Conservation (phyloP, 306 rosid genomes). For the Prunus davidiana region DNA sequence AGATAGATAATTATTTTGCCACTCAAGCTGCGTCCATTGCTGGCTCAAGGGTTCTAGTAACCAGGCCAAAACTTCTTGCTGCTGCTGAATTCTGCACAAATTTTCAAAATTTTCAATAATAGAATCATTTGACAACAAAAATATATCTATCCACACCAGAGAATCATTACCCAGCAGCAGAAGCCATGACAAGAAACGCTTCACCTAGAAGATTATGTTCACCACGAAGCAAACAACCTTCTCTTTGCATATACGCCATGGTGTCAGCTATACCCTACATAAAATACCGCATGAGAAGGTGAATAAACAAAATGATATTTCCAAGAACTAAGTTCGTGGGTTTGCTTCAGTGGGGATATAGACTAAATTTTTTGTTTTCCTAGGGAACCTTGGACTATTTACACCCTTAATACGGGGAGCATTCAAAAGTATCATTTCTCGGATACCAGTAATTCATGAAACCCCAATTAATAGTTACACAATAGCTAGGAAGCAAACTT, state of each 20-base stretch:
- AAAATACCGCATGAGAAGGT: slow-evolving; percentile 30
- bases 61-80: slow-evolving; percentile 97
- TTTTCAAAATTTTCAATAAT: slow-evolving; percentile 23
- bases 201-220: slow-evolving; percentile 97
- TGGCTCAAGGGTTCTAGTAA: slow-evolving; percentile 84
- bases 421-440: background rate
- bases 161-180: slow-evolving; percentile 82
- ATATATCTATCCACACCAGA: slow-evolving; percentile 13
- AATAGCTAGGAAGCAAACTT: background rate
- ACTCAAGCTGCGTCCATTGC: slow-evolving; percentile 78
- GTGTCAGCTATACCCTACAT: slow-evolving; percentile 89
- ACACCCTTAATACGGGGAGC: background rate
- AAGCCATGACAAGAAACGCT: slow-evolving; percentile 98
- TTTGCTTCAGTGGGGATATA: background rate
- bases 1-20: slow-evolving; percentile 92
- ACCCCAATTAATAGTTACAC: background rate
- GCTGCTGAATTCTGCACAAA: slow-evolving; percentile 81
- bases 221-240: slow-evolving; percentile 79
- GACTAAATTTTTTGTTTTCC: background rate
- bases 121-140: slow-evolving; percentile 8
- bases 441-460: background rate
- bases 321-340: background rate
- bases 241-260: slow-evolving; percentile 81
- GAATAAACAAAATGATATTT: slow-evolving; percentile 22
- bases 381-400: background rate